Base-by-base conservation (phyloP, 495 filamentous ascomycete species). In the Aspergillus taichungensis region DNA sequence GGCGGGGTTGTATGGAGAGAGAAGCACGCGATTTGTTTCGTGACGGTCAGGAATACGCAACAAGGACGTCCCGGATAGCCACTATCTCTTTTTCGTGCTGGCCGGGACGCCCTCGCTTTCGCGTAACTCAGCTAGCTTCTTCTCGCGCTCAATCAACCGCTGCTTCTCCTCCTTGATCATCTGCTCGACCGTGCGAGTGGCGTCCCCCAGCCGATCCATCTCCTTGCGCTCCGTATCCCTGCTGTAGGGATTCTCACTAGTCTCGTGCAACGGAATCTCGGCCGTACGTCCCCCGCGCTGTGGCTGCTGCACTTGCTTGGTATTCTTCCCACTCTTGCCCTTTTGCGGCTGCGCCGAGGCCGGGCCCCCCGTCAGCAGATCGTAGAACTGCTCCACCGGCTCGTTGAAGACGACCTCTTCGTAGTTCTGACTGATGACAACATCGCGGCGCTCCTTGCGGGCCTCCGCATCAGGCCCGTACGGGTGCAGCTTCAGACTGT, bases 391-490 rank as follows among this genome's bases (percentile, higher is more conserved):
- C 57, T 94, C 88, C 49, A 87, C 85, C 0, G 92, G 92, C 71
- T 97, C 92, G 63, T 94, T 95, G 72, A 98, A 98, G 30, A 95
- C 74, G 34, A 95, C 78, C 59, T 94, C 87, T 62, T 98, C 92
- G 56, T 94, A 88, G 28, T 76, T 75, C 71, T 88, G 87, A 40
- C 80, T 77, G 10, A 79, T 62, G 13, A 97, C 80, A 34, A 81
- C 71, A 33, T 82, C 80, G 46, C 76, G 65, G 31, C 76, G 65
- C 52, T 76, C 72, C 59, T 82, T 75, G 60, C 83, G 80, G 47
- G 81, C 81, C 51, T 87, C 86, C 40, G 76, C 79, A 49, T 94
- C 87, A 9, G 74, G 79, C 12, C 88, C 87, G 59, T 91, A 98
- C 1, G 89, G 88, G 55, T 96, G 91, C 11, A 98, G 75, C 40